These are phyloP conservation scores for Dittrichia graveolens DNA, from an alignment of 129 eudicot species.

Conservation along the genomic window DNA sequence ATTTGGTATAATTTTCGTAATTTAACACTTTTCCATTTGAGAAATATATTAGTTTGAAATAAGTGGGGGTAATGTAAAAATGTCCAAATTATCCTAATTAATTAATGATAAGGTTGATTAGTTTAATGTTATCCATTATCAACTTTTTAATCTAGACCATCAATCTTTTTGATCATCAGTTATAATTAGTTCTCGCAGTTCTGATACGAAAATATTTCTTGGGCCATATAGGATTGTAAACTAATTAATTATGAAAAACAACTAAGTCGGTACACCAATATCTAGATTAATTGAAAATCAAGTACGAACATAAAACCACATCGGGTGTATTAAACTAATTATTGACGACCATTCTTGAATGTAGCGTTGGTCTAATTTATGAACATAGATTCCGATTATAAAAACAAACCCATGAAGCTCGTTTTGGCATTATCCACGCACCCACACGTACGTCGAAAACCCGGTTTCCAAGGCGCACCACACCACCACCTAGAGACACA, in stretches of 20 bases:
- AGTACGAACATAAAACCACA: constrained; percentile 28
- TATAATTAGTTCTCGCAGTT: too few relatives aligned
- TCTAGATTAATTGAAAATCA: constrained; percentile 26
- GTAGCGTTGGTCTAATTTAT: constrained; percentile 36
- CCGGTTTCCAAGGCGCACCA: constrained; percentile 14
- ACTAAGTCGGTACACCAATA: constrained; percentile 18
- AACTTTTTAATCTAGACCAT: too few relatives aligned
- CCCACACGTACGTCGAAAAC: constrained; percentile 28
- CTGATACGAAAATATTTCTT: too few relatives aligned
- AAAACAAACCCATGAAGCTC: constrained; percentile 5
- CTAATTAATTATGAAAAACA: not conserved
- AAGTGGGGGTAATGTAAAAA: too few relatives aligned
- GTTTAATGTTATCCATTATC: too few relatives aligned
- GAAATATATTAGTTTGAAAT: too few relatives aligned
- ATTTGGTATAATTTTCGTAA: too few relatives aligned
- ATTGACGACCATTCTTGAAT: constrained; percentile 28
- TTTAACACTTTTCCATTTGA: too few relatives aligned
- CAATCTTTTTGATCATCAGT: too few relatives aligned
- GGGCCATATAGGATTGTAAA: too few relatives aligned
- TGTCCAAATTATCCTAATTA: too few relatives aligned
- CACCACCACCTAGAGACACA: constrained; percentile 9
- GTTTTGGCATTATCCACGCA: constrained; percentile 23
- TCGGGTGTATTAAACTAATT: constrained; percentile 27
- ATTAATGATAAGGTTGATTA: too few relatives aligned
- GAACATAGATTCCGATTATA: not conserved